Conservation (phyloP, 306 rosid genomes). For the Luffa aegyptiaca region DNA sequence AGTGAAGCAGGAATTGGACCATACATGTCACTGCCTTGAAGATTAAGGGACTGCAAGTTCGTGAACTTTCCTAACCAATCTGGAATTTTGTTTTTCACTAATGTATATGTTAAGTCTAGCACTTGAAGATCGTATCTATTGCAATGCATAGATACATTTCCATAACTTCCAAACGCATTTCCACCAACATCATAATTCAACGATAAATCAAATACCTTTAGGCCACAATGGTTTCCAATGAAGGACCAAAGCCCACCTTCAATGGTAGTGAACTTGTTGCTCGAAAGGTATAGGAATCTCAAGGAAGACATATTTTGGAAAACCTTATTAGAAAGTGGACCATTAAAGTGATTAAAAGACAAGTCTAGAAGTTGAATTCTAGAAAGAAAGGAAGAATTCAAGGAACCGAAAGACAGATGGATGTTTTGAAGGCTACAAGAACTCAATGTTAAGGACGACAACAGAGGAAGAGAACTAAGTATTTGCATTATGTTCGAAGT, state of each 20-base stretch:
- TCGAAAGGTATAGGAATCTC: neutral
- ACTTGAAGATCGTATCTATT: neutral
- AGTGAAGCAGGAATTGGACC: neutral
- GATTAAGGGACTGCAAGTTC: neutral
- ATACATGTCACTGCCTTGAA: neutral
- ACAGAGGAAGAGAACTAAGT: slow-evolving; percentile 15
- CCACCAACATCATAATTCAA: neutral
- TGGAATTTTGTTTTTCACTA: neutral
- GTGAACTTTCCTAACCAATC: neutral
- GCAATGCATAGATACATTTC: neutral
- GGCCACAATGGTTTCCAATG: neutral
- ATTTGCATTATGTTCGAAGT: slow-evolving; percentile 3
- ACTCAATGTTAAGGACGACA: slow-evolving; percentile 2
- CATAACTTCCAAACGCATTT: neutral
- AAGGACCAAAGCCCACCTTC: too few relatives aligned
- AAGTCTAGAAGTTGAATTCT: neutral
- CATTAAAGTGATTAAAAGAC: neutral
- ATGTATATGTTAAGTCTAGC: neutral
- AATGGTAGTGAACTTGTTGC: neutral
- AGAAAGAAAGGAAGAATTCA: slow-evolving; percentile 5
- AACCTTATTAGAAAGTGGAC: neutral
- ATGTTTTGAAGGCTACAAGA: neutral
- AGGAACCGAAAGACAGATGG: neutral
- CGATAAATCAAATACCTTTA: neutral
- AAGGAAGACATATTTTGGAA: slow-evolving; percentile 2